Conservation (phyloP, 2,329 filamentous ascomycete genomes). For the Aaosphaeria pasadenensis region DNA sequence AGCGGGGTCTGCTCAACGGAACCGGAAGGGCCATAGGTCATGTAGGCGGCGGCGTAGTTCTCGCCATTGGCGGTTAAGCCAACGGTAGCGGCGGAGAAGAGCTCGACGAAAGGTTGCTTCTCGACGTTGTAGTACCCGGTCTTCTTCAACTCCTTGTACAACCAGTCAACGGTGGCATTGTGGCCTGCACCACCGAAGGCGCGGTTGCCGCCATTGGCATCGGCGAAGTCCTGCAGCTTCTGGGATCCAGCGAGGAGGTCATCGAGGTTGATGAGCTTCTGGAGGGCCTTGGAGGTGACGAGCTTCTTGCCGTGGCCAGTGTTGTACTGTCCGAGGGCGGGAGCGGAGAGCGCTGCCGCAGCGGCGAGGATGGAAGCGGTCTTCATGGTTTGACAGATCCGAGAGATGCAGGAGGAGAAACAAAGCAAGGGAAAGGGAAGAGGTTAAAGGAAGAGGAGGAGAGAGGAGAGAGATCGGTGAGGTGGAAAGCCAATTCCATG, state of each 20-base stretch:
- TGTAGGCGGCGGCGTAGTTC: conserved; percentile 22
- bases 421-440: neutral
- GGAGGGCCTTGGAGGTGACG: conserved; percentile 18
- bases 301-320: conserved; percentile 5
- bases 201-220: conserved; percentile 32
- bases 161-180: conserved; percentile 31
- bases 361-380: conserved; percentile 21
- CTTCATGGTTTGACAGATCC: conserved; percentile 19
- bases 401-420: neutral
- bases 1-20: conserved; percentile 55
- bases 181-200: conserved; percentile 34
- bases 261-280: conserved; percentile 28
- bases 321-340: conserved; percentile 10
- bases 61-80: conserved; percentile 20
- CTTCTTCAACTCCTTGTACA: conserved; percentile 27
- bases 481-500: no score
- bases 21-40: conserved; percentile 62
- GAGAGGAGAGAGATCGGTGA: neutral
- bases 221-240: conserved; percentile 30
- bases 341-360: conserved; percentile 10
- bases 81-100: conserved; percentile 29
- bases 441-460: neutral
- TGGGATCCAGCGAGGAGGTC: conserved; percentile 30
- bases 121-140: conserved; percentile 32
- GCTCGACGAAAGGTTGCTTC: conserved; percentile 34